Evolutionary conservation across 768 basidiomycete species (phyloP).

Genomic region (Kwoniella bestiolae): DNA sequence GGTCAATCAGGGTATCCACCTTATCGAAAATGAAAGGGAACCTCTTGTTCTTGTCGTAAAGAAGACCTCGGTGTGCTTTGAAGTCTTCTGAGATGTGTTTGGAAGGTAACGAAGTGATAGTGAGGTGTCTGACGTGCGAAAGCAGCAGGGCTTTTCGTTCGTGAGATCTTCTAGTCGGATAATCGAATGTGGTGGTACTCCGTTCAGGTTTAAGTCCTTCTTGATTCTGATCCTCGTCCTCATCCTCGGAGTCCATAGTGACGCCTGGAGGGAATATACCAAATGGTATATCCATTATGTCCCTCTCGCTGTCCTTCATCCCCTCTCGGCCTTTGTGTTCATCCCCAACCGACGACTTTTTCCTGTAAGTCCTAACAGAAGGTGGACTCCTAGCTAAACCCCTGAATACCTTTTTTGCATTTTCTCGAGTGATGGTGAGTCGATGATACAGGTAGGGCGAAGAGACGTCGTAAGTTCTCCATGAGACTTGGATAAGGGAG

Average conservation of each 20-base stretch:
- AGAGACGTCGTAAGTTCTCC: neutral
- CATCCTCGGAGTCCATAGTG: conserved; percentile 1
- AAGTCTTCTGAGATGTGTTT: neutral
- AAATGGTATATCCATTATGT: too few relatives aligned
- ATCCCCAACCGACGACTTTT: neutral
- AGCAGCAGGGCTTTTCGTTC: neutral
- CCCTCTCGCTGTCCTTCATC: neutral
- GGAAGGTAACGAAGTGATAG: neutral
- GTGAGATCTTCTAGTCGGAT: neutral
- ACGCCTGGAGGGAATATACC: neutral
- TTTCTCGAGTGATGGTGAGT: conserved; percentile 9
- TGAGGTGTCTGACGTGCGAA: neutral
- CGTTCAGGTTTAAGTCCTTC: too few relatives aligned
- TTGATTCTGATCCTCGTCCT: neutral
- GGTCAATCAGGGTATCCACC: too few relatives aligned
- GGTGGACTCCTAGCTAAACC: neutral
- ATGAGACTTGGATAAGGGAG: neutral
- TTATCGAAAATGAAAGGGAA: too few relatives aligned
- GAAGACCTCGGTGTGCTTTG: too few relatives aligned
- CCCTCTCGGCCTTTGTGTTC: neutral
- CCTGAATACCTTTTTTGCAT: neutral
- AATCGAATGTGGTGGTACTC: too few relatives aligned
- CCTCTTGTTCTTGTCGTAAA: too few relatives aligned
- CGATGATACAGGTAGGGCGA: neutral
- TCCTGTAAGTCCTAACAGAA: too few relatives aligned